phyloP scores from a whole-genome alignment of 208 protist species.

The Leishmania lainsoni region DNA sequence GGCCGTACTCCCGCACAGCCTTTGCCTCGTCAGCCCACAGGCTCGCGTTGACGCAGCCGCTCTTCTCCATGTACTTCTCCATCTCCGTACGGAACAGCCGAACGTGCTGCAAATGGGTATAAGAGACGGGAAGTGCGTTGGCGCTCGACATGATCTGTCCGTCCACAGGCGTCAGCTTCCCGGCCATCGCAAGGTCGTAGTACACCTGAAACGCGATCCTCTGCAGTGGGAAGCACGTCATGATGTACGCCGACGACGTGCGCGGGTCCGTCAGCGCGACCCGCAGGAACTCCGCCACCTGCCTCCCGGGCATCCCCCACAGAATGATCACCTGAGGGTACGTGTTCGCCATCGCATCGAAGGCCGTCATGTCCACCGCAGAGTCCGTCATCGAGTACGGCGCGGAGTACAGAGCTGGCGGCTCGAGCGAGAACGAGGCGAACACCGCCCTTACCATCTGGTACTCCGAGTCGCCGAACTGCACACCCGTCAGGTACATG shows the following conservation, averaged over 20 bases:
- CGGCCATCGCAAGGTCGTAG: slow-evolving; percentile 7
- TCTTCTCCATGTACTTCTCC: slow-evolving; percentile 37
- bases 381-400: slow-evolving; percentile 11
- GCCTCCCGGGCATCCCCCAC: slow-evolving; percentile 26
- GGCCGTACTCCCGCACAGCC: slow-evolving; percentile 3
- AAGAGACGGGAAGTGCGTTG: slow-evolving; percentile 30
- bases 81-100: slow-evolving; percentile 43
- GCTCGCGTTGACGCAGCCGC: background rate
- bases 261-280: slow-evolving; percentile 33
- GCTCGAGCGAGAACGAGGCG: background rate
- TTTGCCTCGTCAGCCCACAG: background rate
- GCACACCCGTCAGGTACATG: slow-evolving; percentile 56
- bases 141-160: slow-evolving; percentile 45
- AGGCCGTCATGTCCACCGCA: slow-evolving; percentile 9
- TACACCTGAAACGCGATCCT: slow-evolving; percentile 28
- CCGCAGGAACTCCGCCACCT: slow-evolving; percentile 37
- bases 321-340: slow-evolving; percentile 58
- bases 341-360: slow-evolving; percentile 35
- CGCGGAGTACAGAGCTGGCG: slow-evolving; percentile 29
- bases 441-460: slow-evolving; percentile 17
- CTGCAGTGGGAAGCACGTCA: slow-evolving; percentile 29
- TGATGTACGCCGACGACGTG: slow-evolving; percentile 37
- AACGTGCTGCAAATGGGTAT: slow-evolving; percentile 31
- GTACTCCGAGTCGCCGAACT: slow-evolving; percentile 42
- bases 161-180: slow-evolving; percentile 13